Conservation (phyloP, 2,329 filamentous ascomycete species). For the Ceratocystis diversiconidia region DNA sequence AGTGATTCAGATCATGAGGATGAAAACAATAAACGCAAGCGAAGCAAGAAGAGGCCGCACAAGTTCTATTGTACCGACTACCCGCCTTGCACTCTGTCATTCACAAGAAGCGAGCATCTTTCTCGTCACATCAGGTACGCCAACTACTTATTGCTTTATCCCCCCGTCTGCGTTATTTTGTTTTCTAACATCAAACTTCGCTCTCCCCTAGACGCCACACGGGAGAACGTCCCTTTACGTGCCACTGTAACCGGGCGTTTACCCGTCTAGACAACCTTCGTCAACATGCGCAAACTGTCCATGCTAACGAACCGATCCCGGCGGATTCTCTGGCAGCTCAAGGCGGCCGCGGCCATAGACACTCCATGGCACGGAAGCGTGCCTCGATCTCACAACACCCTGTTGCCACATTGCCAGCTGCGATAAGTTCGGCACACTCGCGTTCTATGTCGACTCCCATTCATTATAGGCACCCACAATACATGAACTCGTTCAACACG, state of each 20-base stretch:
- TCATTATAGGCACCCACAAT: slow-evolving; percentile 10
- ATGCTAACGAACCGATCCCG: slow-evolving; percentile 94
- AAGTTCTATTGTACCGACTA: slow-evolving; percentile 94
- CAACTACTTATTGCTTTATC: neutral
- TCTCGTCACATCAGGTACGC: slow-evolving; percentile 77
- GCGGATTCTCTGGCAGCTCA: slow-evolving; percentile 78
- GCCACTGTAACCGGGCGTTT: slow-evolving; percentile 72
- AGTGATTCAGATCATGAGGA: slow-evolving; percentile 14
- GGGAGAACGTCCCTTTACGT: slow-evolving; percentile 90
- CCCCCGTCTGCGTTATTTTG: neutral
- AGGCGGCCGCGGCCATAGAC: slow-evolving; percentile 66
- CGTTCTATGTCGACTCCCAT: slow-evolving; percentile 16
- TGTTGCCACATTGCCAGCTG: slow-evolving; percentile 39
- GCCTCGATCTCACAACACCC: slow-evolving; percentile 36
- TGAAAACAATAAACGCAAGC: slow-evolving; percentile 55
- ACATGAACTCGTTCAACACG: slow-evolving; percentile 10
- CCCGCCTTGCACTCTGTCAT: slow-evolving; percentile 84
- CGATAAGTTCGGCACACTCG: slow-evolving; percentile 8
- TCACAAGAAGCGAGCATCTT: slow-evolving; percentile 89
- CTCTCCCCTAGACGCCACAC: slow-evolving; percentile 65
- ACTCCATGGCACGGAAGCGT: slow-evolving; percentile 46
- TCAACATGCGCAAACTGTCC: slow-evolving; percentile 94
- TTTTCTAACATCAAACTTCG: slow-evolving; percentile 4
- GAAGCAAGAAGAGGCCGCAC: slow-evolving; percentile 85
- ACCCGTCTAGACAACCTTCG: slow-evolving; percentile 37